These are phyloP conservation scores for Lonicera japonica DNA, from an alignment of 129 eudicot species.

Conservation along the genomic window DNA sequence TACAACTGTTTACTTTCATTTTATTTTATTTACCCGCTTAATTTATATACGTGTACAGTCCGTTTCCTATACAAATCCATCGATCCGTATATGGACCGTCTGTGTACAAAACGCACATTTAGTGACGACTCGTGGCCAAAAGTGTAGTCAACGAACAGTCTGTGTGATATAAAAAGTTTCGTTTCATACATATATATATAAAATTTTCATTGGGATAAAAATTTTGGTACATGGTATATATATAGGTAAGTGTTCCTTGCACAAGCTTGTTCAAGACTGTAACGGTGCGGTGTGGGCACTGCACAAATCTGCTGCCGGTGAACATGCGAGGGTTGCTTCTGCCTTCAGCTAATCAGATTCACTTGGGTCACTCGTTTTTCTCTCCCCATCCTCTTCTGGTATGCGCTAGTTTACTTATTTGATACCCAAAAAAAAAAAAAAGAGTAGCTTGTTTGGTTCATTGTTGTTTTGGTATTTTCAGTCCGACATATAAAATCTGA, in stretches of 20 bases:
- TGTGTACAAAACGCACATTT: no score
- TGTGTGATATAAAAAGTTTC: no score
- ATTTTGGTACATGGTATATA: neutral
- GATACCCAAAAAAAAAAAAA: neutral
- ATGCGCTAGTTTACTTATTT: conserved; percentile 2
- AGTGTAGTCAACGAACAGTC: no score
- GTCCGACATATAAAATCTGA: no score
- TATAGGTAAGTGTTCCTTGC: conserved; percentile 78
- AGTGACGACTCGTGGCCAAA: no score
- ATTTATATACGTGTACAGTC: neutral
- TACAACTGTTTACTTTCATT: no score
- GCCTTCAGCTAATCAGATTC: conserved; percentile 38
- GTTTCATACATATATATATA: neutral
- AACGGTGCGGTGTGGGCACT: conserved; percentile 81
- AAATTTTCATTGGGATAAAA: no score
- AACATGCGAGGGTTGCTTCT: conserved; percentile 52
- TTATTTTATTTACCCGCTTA: no score
- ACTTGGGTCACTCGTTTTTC: conserved; percentile 39
- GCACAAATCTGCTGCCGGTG: conserved; percentile 53
- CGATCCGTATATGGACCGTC: no score
- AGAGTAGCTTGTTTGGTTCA: neutral
- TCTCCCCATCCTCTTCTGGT: conserved; percentile 43
- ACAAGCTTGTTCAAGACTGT: conserved; percentile 80
- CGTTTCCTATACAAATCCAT: no score
- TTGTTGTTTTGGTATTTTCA: neutral